Evolutionary conservation across 768 basidiomycete genomes (phyloP).

Genomic region (Suillus luteus): DNA sequence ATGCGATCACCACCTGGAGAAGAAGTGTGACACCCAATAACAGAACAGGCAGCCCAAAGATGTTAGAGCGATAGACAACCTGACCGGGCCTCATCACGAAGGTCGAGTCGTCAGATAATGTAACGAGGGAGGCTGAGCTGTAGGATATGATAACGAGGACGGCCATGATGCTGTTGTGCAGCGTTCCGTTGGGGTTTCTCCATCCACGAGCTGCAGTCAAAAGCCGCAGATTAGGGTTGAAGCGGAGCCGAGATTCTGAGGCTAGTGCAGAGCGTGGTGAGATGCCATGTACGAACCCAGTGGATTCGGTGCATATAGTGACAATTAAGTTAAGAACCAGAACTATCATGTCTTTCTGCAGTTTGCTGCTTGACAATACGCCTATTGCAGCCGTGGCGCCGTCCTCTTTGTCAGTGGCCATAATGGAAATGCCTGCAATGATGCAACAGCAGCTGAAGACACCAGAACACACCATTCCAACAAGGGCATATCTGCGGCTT

Average conservation of each 20-base stretch:
- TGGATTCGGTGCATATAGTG: constrained; percentile 32
- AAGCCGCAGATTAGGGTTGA: constrained; percentile 33
- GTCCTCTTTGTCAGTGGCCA: neutral
- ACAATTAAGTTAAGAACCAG: constrained; percentile 30
- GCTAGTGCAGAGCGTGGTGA: constrained; percentile 31
- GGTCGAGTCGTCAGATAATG: constrained; percentile 6
- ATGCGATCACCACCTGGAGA: constrained; percentile 27
- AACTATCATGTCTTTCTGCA: constrained; percentile 25
- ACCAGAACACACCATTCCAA: constrained; percentile 27
- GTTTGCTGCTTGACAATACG: neutral
- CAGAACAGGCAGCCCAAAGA: constrained; percentile 25
- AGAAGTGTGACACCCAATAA: constrained; percentile 28
- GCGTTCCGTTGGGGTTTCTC: constrained; percentile 26
- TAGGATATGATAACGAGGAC: constrained; percentile 33
- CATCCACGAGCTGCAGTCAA: constrained; percentile 23
- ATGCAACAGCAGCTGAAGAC: constrained; percentile 28
- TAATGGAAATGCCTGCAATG: constrained; percentile 17
- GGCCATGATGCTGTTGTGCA: constrained; percentile 26
- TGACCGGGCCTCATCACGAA: constrained; percentile 21
- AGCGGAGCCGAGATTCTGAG: constrained; percentile 25
- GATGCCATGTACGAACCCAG: constrained; percentile 31
- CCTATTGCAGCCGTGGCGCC: neutral
- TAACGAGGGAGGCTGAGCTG: constrained; percentile 28
- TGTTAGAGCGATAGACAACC: neutral
- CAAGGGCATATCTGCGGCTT: constrained; percentile 26